phyloP scores from a whole-genome alignment of 345 rosid genomes.

The Luvunga scandens region DNA sequence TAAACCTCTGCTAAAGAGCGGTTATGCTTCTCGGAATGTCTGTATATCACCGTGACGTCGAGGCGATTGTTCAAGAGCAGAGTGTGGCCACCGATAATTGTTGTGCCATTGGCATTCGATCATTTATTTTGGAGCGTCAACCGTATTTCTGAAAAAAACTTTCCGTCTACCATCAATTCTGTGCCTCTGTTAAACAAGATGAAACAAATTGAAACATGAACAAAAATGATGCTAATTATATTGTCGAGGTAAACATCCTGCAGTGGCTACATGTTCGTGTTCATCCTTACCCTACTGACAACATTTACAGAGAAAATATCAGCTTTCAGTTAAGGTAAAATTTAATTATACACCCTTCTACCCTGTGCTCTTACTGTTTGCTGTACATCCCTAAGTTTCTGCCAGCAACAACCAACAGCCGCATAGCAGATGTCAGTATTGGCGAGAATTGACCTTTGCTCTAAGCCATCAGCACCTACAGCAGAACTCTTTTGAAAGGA shows the following conservation, averaged over 20 bases:
- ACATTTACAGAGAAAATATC: slow-evolving; percentile 27
- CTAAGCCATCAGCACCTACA: background rate
- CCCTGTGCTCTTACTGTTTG: background rate
- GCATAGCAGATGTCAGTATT: background rate
- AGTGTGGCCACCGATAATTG: no score
- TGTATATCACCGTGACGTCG: no score
- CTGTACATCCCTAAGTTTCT: background rate
- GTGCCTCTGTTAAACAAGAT: no score
- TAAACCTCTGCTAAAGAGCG: no score
- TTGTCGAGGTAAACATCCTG: no score
- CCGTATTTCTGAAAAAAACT: no score
- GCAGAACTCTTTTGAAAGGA: background rate
- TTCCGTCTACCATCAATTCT: no score
- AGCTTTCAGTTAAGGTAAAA: slow-evolving; percentile 3
- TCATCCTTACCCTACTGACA: slow-evolving; percentile 6
- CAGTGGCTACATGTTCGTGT: slow-evolving; percentile 3
- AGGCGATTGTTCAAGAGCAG: no score
- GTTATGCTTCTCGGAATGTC: no score
- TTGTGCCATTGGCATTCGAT: no score
- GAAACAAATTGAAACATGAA: background rate
- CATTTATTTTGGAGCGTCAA: no score
- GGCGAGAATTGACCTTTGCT: background rate
- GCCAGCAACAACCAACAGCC: background rate
- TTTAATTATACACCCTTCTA: slow-evolving; percentile 12
- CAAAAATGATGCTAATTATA: slow-evolving; percentile 4